These are phyloP conservation scores for Priceomyces castillae DNA, from an alignment of 805 yeast species.

Conservation along the genomic window DNA sequence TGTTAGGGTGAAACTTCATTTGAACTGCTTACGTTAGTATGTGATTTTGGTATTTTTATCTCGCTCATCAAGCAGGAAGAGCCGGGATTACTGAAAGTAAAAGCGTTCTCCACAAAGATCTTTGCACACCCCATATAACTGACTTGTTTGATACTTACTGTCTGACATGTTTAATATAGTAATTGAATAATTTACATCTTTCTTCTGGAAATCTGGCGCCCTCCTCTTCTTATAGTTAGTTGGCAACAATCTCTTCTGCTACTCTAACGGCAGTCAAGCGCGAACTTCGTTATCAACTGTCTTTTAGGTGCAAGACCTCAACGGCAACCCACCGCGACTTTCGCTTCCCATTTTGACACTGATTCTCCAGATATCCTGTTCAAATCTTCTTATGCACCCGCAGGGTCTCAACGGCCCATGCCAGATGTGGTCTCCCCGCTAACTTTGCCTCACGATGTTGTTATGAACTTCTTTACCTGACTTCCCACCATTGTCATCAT, in stretches of 20 bases:
- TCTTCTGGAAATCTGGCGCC: not conserved
- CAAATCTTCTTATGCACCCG: too few species aligned
- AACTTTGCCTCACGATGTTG: too few species aligned
- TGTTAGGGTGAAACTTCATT: slow-evolving; percentile 50
- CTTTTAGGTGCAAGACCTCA: not conserved
- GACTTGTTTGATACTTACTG: not conserved
- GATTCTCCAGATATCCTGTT: too few species aligned
- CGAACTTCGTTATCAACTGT: slow-evolving; percentile 1
- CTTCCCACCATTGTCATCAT: too few species aligned
- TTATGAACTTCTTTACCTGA: too few species aligned
- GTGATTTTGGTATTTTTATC: not conserved
- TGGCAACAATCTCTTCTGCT: not conserved
- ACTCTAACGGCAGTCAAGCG: not conserved
- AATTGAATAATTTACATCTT: not conserved
- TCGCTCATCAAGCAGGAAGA: not conserved
- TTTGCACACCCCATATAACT: not conserved
- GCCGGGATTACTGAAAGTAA: not conserved
- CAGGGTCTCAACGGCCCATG: too few species aligned
- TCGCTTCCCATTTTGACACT: not conserved
- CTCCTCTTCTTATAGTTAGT: not conserved
- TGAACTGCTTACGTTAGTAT: slow-evolving; percentile 10
- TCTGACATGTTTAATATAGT: not conserved
- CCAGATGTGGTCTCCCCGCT: too few species aligned
- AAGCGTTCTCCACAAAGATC: not conserved
- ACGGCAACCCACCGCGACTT: not conserved